Evolutionary conservation across 176 grass and related monocot species (phyloP).

Genomic region (Hordeum marinum): DNA sequence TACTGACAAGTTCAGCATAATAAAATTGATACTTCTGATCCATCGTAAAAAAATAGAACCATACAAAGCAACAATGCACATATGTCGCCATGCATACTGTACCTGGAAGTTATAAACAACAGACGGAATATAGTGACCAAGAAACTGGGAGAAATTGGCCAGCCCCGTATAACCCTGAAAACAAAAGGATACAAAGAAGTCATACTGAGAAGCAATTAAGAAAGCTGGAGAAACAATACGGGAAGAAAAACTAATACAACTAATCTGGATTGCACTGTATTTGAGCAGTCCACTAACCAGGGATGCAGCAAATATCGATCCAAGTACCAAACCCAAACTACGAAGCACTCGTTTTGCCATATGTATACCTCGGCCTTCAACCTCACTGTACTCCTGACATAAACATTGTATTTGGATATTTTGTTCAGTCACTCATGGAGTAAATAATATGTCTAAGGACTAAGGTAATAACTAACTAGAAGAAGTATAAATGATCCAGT

Average conservation of each 20-base stretch:
- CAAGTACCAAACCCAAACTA: slow-evolving; percentile 57
- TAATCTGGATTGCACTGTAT: background rate
- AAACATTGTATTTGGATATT: slow-evolving; percentile 1
- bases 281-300: slow-evolving; percentile 23
- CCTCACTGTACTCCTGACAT: slow-evolving; percentile 53
- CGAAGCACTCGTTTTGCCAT: slow-evolving; percentile 61
- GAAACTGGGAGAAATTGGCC: slow-evolving; percentile 14
- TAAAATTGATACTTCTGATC: background rate
- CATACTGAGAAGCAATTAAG: background rate
- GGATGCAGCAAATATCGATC: slow-evolving; percentile 52
- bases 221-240: no score
- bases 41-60: background rate
- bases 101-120: slow-evolving; percentile 44
- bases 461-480: no score
- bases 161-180: slow-evolving; percentile 25
- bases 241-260: background rate
- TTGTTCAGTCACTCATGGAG: no score
- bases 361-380: slow-evolving; percentile 54
- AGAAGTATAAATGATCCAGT: no score
- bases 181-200: background rate
- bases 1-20: background rate
- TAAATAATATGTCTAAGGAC: no score
- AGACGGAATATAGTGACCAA: slow-evolving; percentile 20
- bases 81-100: background rate
- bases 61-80: background rate